These are phyloP conservation scores for Phellopilus nigrolimitatus DNA, from an alignment of 1,284 basidiomycete genomes.

Conservation along the genomic window DNA sequence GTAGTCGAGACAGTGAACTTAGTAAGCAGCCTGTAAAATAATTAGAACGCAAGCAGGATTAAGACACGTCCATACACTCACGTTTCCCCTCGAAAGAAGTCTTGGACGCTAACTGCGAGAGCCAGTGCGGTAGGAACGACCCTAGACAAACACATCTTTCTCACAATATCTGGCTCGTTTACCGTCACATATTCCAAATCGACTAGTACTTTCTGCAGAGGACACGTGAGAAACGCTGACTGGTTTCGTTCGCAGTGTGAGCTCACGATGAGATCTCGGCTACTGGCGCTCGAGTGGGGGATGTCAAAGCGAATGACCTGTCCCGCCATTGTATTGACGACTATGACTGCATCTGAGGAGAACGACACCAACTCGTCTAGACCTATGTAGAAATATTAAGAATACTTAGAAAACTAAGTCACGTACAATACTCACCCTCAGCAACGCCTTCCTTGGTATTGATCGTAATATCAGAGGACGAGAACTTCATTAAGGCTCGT, in stretches of 20 bases:
- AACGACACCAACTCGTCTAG: slow-evolving; percentile 1
- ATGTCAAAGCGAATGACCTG: slow-evolving; percentile 13
- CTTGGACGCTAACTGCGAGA: slow-evolving; percentile 78
- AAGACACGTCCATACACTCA: slow-evolving; percentile 28
- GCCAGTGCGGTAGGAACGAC: slow-evolving; percentile 64
- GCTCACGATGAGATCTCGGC: slow-evolving; percentile 5
- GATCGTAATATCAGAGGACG: slow-evolving; percentile 39
- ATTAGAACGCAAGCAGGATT: slow-evolving; percentile 13
- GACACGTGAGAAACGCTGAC: neutral
- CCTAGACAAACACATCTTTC: slow-evolving; percentile 49
- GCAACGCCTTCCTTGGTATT: neutral
- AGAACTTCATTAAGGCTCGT: slow-evolving; percentile 48
- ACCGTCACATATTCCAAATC: slow-evolving; percentile 59
- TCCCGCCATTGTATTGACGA: neutral
- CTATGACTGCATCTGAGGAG: neutral
- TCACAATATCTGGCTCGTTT: slow-evolving; percentile 44
- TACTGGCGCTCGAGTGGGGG: slow-evolving; percentile 2
- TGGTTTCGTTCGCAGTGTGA: neutral
- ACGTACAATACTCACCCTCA: neutral
- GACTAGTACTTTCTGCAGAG: slow-evolving; percentile 53
- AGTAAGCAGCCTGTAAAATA: slow-evolving; percentile 57
- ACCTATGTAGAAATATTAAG: neutral
- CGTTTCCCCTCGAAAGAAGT: slow-evolving; percentile 76
- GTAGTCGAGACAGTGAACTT: slow-evolving; percentile 76
- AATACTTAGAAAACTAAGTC: neutral